These are phyloP conservation scores for Cronartium quercuum DNA, from an alignment of 1,284 basidiomycete species.

Conservation along the genomic window DNA sequence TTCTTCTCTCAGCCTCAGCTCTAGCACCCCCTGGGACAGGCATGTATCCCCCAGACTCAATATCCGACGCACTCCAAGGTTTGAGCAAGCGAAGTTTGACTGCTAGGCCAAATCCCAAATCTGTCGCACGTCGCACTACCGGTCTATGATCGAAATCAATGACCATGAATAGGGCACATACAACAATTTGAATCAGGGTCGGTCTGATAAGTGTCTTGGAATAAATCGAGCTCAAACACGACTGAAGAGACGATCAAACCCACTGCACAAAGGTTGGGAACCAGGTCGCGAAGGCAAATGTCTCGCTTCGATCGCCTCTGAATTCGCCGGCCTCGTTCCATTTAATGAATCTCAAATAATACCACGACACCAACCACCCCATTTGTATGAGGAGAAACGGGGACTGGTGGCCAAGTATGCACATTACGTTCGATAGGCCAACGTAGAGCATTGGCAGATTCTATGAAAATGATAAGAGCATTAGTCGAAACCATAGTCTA, in stretches of 20 bases:
- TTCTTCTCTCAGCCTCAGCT: constrained; percentile 84
- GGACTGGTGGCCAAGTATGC: constrained; percentile 77
- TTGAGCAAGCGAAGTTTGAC: constrained; percentile 64
- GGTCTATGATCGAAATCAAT: constrained; percentile 50
- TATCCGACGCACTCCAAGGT: constrained; percentile 62
- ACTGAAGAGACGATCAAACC: constrained; percentile 46
- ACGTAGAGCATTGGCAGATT: constrained; percentile 88
- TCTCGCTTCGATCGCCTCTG: constrained; percentile 83
- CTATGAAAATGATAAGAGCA: constrained; percentile 51
- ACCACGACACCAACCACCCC: constrained; percentile 91
- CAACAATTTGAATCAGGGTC: not conserved
- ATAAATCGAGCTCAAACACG: not conserved
- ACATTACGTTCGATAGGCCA: constrained; percentile 80
- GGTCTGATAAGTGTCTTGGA: not conserved
- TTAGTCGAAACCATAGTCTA: not conserved
- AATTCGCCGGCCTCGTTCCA: constrained; percentile 56
- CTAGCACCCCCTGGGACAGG: constrained; percentile 77
- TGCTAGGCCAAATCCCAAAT: constrained; percentile 61
- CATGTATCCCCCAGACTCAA: constrained; percentile 66
- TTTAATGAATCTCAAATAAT: constrained; percentile 95
- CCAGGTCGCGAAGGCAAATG: constrained; percentile 91
- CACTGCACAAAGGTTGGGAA: constrained; percentile 91
- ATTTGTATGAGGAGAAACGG: constrained; percentile 97
- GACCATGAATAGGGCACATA: not conserved
- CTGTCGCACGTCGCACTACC: constrained; percentile 63